Evolutionary conservation across 805 yeast genomes (phyloP), one percentile per base, ranked within the genome.

Genomic region (Saccharomyces paradoxus): DNA sequence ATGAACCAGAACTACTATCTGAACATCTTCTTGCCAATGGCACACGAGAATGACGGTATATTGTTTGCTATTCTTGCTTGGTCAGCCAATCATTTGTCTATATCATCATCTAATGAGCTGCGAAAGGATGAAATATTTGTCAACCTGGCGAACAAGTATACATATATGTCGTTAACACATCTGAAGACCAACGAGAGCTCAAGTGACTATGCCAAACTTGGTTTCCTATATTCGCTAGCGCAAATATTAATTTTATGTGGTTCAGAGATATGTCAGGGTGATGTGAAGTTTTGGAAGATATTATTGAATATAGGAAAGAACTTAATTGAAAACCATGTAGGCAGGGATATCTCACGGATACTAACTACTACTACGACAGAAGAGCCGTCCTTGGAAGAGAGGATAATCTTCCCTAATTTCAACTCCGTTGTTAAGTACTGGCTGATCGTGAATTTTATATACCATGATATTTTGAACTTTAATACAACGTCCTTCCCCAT

Each of bases 181-280:
- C 52, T 62, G 26, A 52, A 58, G 21, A 48, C 56, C 21, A 58
- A 53, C 14, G 31, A 50, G 24, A 27, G 48, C 7, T 37, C 44
- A 10, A 37, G 22, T 37, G 44, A 2, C 24, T 37, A 17, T 37
- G 51, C 41, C 32, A 32, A 44, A 9, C 31, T 48, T 2, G 56
- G 50, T 26, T 60, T 58, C 21, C 55, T 63, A 28, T 56, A 56
- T 56, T 56, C 63, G 17, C 65, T 87, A 48, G 91, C 95, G 1
- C 80, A 84, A 17, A 73, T 85, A 52, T 69, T 87, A 57, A 80
- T 88, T 51, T 73, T 87, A 51, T 80, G 87, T 59, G 89, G 86
- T n/a, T 91, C 88, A 0, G 90, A 87, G 63, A 86, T 88, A 52
- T 87, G 92, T 69, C 79, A 82, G 58, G 96, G 96, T 7, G 95